phyloP scores from a whole-genome alignment of 2,329 filamentous ascomycete species.

The Colletotrichum melonis region DNA sequence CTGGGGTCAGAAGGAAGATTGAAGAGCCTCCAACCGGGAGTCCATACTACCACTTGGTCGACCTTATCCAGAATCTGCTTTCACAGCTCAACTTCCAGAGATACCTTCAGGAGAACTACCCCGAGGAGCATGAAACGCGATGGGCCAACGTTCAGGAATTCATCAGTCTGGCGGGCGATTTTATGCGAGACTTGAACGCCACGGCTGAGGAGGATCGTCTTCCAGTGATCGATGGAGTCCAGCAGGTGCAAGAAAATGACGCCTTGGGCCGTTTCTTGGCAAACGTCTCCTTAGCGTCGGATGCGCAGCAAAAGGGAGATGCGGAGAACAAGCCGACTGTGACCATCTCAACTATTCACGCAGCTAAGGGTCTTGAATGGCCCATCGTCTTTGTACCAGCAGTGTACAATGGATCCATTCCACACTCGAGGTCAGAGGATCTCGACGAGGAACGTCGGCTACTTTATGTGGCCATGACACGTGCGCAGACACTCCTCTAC shows the following conservation, averaged over 20 bases:
- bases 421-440: conserved; percentile 88
- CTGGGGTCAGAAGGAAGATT: conserved; percentile 46
- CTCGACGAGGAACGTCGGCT: conserved; percentile 87
- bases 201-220: conserved; percentile 63
- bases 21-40: conserved; percentile 43
- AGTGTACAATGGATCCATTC: conserved; percentile 90
- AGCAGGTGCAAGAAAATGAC: conserved; percentile 74
- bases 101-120: conserved; percentile 78
- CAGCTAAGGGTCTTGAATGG: conserved; percentile 96
- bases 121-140: conserved; percentile 79
- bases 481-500: conserved; percentile 87
- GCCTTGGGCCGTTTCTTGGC: conserved; percentile 83
- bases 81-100: conserved; percentile 77
- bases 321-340: conserved; percentile 72
- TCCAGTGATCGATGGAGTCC: conserved; percentile 76
- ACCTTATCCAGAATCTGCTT: conserved; percentile 64
- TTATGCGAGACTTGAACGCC: conserved; percentile 58
- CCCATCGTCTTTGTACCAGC: conserved; percentile 93
- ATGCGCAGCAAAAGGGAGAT: conserved; percentile 68
- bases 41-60: conserved; percentile 53
- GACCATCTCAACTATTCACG: conserved; percentile 96
- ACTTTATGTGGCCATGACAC: conserved; percentile 96
- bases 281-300: conserved; percentile 88
- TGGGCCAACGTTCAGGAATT: conserved; percentile 94
- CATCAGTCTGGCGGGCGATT: conserved; percentile 81